A percentile compares a stretch with the other conserved stretches of the same genome.
These are phyloP conservation scores for Fusarium sp. DNA, from an alignment of 2,329 filamentous ascomycete species.

Conservation along the genomic window DNA sequence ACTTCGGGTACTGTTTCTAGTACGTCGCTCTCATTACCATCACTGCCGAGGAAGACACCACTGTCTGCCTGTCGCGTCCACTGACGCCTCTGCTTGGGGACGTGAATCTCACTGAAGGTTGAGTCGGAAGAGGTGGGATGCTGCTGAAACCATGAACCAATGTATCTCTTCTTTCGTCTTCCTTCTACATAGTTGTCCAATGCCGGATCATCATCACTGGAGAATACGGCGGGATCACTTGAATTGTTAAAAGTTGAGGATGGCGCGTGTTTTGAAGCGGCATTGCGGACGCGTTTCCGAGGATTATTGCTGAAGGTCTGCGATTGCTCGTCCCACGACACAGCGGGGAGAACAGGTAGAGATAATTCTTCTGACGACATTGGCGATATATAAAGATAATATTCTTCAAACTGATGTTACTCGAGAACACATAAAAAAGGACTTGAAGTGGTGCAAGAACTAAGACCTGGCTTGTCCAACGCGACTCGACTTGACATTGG, in stretches of 20 bases:
- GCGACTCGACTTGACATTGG: slow-evolving; percentile 12
- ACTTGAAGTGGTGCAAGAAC: slow-evolving; percentile 8
- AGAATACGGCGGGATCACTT: slow-evolving; percentile 76
- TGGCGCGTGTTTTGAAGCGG: slow-evolving; percentile 40
- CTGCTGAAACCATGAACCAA: slow-evolving; percentile 74
- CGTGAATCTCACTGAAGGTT: slow-evolving; percentile 51
- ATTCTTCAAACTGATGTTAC: background rate
- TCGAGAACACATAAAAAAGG: slow-evolving; percentile 5
- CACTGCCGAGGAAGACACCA: slow-evolving; percentile 73
- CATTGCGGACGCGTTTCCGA: slow-evolving; percentile 50
- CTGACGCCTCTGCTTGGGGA: slow-evolving; percentile 56
- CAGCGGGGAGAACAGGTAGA: slow-evolving; percentile 50
- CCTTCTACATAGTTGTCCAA: slow-evolving; percentile 69
- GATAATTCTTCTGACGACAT: slow-evolving; percentile 53
- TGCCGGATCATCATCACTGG: slow-evolving; percentile 74
- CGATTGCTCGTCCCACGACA: slow-evolving; percentile 50
- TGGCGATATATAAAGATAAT: slow-evolving; percentile 2
- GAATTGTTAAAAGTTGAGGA: slow-evolving; percentile 64
- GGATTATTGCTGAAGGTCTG: slow-evolving; percentile 51
- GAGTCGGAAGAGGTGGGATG: slow-evolving; percentile 61
- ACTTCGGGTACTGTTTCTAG: slow-evolving; percentile 45
- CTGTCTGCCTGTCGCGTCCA: slow-evolving; percentile 71
- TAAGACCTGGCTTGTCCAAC: slow-evolving; percentile 11
- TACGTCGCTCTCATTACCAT: slow-evolving; percentile 57
- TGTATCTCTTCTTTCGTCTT: slow-evolving; percentile 67